These are phyloP conservation scores for Yamadazyma taylorii DNA, from an alignment of 1,139 yeast species.

Conservation along the genomic window DNA sequence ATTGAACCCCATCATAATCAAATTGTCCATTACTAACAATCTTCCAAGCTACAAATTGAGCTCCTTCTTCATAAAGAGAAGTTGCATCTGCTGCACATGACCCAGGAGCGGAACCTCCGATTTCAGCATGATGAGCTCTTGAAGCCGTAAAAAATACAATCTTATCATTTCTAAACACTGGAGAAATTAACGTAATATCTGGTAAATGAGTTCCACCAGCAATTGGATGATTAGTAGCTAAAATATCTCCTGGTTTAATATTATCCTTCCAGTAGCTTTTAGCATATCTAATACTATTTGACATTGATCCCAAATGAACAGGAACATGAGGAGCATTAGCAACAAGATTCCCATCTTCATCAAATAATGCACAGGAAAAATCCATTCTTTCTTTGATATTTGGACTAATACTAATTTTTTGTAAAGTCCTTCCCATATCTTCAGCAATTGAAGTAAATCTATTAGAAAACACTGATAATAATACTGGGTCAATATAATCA, in stretches of 20 bases:
- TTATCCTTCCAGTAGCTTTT: constrained; percentile 60
- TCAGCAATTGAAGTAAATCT: constrained; percentile 86
- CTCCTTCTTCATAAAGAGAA: constrained; percentile 43
- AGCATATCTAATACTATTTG: constrained; percentile 70
- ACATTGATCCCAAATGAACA: constrained; percentile 84
- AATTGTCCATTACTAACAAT: constrained; percentile 35
- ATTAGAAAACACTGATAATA: constrained; percentile 75
- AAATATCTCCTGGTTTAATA: constrained; percentile 65
- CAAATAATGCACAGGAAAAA: constrained; percentile 81
- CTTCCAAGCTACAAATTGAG: constrained; percentile 39
- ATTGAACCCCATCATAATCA: constrained; percentile 40
- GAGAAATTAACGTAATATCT: constrained; percentile 77
- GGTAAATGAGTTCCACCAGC: constrained; percentile 83
- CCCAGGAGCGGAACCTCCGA: constrained; percentile 45
- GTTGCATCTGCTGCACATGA: constrained; percentile 47
- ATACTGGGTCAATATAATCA: constrained; percentile 60
- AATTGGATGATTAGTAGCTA: constrained; percentile 75
- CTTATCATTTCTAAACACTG: constrained; percentile 37
- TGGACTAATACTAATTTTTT: constrained; percentile 76
- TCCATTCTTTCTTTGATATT: constrained; percentile 81
- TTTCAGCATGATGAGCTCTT: constrained; percentile 48
- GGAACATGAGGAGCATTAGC: constrained; percentile 90
- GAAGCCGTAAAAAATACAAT: constrained; percentile 45
- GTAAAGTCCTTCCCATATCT: constrained; percentile 81
- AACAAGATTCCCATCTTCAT: constrained; percentile 68